phyloP scores from a whole-genome alignment of 2,329 filamentous ascomycete species.

The Scedosporium dehoogii region DNA sequence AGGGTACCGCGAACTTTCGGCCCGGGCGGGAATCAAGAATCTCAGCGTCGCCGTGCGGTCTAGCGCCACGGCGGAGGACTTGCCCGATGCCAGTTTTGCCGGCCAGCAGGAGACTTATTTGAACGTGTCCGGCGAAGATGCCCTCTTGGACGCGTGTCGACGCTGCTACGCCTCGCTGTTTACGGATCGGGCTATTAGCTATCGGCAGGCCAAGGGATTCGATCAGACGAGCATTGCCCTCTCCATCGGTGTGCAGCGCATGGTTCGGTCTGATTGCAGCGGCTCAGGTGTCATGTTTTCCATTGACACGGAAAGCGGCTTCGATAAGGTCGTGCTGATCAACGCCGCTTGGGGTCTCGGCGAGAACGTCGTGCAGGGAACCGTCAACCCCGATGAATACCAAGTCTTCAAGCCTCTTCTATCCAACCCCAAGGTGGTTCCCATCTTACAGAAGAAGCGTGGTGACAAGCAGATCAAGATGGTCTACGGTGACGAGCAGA shows the following conservation, averaged over 20 bases:
- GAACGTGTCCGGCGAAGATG: constrained; percentile 21
- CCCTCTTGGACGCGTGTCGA: constrained; percentile 22
- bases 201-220: constrained; percentile 18
- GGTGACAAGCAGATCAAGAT: constrained; percentile 25
- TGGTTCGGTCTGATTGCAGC: constrained; percentile 22
- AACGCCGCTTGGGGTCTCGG: constrained; percentile 25
- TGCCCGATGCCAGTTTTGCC: constrained; percentile 27
- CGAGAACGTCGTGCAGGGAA: constrained; percentile 26
- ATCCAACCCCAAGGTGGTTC: constrained; percentile 13
- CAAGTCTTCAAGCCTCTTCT: constrained; percentile 27
- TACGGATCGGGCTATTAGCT: constrained; percentile 26
- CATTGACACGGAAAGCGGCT: constrained; percentile 27
- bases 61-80: constrained; percentile 27
- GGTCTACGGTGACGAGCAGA: constrained; percentile 19
- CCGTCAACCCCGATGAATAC: constrained; percentile 27
- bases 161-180: constrained; percentile 28
- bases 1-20: constrained; percentile 19
- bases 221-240: constrained; percentile 18
- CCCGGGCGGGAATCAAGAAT: constrained; percentile 11
- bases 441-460: constrained; percentile 23
- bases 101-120: constrained; percentile 27
- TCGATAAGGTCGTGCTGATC: constrained; percentile 27
- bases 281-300: constrained; percentile 29
- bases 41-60: constrained; percentile 26
- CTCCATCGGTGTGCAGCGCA: constrained; percentile 19